Evolutionary conservation across 2,329 filamentous ascomycete species (phyloP).

Genomic region (Penicillium janthinellum): DNA sequence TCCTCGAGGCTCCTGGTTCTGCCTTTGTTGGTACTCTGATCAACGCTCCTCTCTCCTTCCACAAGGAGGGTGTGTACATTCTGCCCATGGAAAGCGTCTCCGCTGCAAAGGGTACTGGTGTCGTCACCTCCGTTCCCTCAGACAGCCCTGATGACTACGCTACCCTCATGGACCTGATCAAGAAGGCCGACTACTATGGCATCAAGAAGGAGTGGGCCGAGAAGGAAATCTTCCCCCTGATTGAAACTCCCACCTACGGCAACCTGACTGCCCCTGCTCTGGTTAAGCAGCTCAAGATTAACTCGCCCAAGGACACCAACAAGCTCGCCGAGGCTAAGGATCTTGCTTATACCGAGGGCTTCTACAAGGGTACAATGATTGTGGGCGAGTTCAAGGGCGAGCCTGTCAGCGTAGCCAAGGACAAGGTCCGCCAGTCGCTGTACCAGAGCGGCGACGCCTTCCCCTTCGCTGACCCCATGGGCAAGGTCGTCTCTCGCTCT

Average conservation of each 20-base stretch:
- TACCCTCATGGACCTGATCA: slow-evolving; percentile 81
- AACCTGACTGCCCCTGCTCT: slow-evolving; percentile 80
- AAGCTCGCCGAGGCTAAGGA: slow-evolving; percentile 94
- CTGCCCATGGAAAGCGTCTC: slow-evolving; percentile 94
- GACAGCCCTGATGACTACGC: slow-evolving; percentile 96
- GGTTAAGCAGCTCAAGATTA: slow-evolving; percentile 92
- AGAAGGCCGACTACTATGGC: slow-evolving; percentile 94
- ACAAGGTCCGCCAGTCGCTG: slow-evolving; percentile 76
- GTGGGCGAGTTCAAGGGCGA: slow-evolving; percentile 86
- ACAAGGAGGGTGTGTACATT: slow-evolving; percentile 81
- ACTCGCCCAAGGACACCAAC: slow-evolving; percentile 90
- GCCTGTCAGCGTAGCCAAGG: slow-evolving; percentile 82
- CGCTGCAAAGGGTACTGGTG: slow-evolving; percentile 91
- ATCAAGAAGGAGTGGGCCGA: slow-evolving; percentile 98
- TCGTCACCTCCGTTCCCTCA: slow-evolving; percentile 93
- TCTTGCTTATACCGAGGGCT: slow-evolving; percentile 93
- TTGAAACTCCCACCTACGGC: slow-evolving; percentile 83
- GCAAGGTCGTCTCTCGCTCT: slow-evolving; percentile 82
- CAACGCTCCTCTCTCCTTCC: slow-evolving; percentile 82
- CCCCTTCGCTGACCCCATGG: slow-evolving; percentile 90
- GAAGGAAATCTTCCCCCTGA: slow-evolving; percentile 84
- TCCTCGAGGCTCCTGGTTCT: slow-evolving; percentile 73
- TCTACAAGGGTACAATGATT: slow-evolving; percentile 90
- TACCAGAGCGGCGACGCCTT: slow-evolving; percentile 80
- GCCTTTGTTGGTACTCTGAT: slow-evolving; percentile 86